Evolutionary conservation across 129 eudicot species (phyloP).

Genomic region (Logfia minima): DNA sequence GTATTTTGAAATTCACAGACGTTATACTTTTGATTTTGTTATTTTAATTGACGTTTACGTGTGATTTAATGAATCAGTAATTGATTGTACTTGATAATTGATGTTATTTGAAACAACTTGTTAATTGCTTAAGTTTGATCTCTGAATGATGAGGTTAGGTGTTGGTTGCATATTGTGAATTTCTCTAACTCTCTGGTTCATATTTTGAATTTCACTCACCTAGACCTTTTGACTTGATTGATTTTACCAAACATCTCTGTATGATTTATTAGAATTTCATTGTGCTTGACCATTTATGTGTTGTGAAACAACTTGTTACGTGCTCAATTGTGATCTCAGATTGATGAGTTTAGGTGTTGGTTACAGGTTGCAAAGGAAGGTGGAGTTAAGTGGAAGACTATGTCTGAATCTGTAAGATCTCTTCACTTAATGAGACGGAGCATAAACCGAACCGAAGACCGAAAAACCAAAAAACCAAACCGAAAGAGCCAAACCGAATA

Average conservation of each 20-base stretch:
- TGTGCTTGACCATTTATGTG: not conserved
- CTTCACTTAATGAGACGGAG: not conserved
- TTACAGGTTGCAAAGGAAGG: conserved; percentile 21
- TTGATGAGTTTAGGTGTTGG: not conserved
- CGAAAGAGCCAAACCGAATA: no score
- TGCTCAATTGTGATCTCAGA: not conserved
- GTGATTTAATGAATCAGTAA: not conserved
- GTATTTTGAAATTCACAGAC: not conserved
- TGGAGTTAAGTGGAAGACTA: conserved; percentile 45
- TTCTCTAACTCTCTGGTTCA: not conserved
- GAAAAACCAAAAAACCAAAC: no score
- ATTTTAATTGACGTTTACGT: not conserved
- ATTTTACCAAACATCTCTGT: no score
- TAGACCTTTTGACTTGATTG: no score
- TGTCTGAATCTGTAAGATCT: conserved; percentile 51
- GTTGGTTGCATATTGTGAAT: not conserved
- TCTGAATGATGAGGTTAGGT: not conserved
- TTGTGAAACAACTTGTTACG: conserved; percentile 11
- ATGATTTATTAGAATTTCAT: not conserved
- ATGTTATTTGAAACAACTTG: not conserved
- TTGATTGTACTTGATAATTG: not conserved
- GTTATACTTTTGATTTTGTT: no score
- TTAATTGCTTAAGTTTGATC: not conserved
- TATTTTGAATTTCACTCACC: no score
- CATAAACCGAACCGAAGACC: no score